Conservation (phyloP, 2,329 filamentous ascomycete genomes). For the Stagonosporopsis cucurbitacearum region DNA sequence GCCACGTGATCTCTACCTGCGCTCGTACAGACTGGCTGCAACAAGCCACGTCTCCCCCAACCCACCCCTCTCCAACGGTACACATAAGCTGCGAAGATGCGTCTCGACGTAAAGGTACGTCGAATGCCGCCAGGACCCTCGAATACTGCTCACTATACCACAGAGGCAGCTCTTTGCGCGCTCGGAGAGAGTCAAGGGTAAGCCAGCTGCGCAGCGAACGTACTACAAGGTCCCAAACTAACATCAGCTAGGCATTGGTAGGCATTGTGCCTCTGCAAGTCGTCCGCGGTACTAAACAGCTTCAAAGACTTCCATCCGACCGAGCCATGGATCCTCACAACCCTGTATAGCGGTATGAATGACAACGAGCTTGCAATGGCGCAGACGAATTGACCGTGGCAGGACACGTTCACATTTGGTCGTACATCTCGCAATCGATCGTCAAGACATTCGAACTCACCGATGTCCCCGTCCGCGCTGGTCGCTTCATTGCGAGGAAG, state of each 20-base stretch:
- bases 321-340: constrained; percentile 94
- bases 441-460: constrained; percentile 99
- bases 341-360: constrained; percentile 84
- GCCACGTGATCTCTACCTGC: constrained; percentile 19
- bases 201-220: constrained; percentile 13
- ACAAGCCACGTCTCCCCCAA: constrained; percentile 48
- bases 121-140: background rate
- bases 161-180: constrained; percentile 84
- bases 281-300: constrained; percentile 24
- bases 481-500: constrained; percentile 95
- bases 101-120: constrained; percentile 55
- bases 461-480: constrained; percentile 95
- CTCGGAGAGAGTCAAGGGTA: constrained; percentile 86
- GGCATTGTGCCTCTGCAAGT: constrained; percentile 12
- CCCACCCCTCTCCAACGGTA: constrained; percentile 38
- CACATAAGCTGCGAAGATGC: constrained; percentile 47
- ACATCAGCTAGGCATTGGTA: constrained; percentile 47
- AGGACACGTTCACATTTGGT: constrained; percentile 99
- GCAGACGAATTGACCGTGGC: constrained; percentile 34
- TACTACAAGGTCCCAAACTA: constrained; percentile 26
- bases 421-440: constrained; percentile 78
- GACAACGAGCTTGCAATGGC: constrained; percentile 7
- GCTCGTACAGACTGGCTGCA: constrained; percentile 43
- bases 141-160: constrained; percentile 50
- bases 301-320: constrained; percentile 94